These are phyloP conservation scores for Spergularia bocconei DNA, from an alignment of 148 eudicot species.

Conservation along the genomic window DNA sequence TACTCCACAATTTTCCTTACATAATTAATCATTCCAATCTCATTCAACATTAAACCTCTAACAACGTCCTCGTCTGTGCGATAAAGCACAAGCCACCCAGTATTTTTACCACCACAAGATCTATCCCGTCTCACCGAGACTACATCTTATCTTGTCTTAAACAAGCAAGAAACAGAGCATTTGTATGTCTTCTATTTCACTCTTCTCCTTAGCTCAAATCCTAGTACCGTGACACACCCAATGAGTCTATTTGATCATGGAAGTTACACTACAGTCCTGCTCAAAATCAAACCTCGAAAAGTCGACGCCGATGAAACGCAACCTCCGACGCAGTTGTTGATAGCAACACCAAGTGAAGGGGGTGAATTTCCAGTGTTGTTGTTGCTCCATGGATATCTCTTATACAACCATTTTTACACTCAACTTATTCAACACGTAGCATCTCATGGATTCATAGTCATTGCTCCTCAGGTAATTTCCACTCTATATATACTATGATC, in stretches of 20 bases:
- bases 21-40: too few species aligned
- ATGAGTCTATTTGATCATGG: constrained; percentile 43
- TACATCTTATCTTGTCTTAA: too few species aligned
- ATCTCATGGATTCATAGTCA: constrained; percentile 80
- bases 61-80: too few species aligned
- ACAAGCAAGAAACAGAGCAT: too few species aligned
- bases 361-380: constrained; percentile 51
- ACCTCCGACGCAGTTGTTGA: constrained; percentile 54
- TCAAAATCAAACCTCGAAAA: constrained; percentile 27
- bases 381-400: constrained; percentile 66
- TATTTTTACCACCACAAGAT: too few species aligned
- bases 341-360: constrained; percentile 43
- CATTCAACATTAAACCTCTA: too few species aligned
- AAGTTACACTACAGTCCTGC: constrained; percentile 30
- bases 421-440: constrained; percentile 64
- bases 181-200: background rate
- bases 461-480: constrained; percentile 69
- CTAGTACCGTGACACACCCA: background rate
- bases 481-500: background rate
- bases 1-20: too few species aligned
- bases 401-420: constrained; percentile 63
- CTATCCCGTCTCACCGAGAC: too few species aligned
- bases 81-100: too few species aligned
- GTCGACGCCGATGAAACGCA: background rate
- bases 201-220: background rate